phyloP scores from a whole-genome alignment of 23 red algal species.

The Porphyridium purpureum region DNA sequence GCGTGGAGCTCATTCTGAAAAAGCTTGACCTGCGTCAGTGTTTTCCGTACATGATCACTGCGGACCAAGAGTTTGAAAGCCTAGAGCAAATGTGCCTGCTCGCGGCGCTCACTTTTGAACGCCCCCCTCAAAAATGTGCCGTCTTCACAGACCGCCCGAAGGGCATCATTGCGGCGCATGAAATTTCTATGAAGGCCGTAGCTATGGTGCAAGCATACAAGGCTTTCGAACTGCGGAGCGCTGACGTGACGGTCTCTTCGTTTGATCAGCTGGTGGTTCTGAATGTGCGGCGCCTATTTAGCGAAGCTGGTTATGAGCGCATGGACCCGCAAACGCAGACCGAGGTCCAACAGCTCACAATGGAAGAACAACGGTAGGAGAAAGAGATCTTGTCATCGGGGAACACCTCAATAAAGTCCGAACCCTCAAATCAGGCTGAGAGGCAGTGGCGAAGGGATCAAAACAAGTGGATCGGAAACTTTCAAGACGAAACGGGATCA shows the following conservation, averaged over 20 bases:
- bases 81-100: slow-evolving; percentile 53
- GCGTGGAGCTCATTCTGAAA: slow-evolving; percentile 14
- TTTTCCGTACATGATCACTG: slow-evolving; percentile 36
- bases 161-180: slow-evolving; percentile 74
- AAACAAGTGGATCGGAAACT: too few species aligned
- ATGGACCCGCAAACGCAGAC: slow-evolving; percentile 30
- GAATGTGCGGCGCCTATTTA: slow-evolving; percentile 77
- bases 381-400: too few species aligned
- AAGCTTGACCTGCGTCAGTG: slow-evolving; percentile 19
- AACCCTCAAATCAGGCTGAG: too few species aligned
- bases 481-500: too few species aligned
- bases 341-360: too few species aligned
- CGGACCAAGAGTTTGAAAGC: slow-evolving; percentile 65
- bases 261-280: slow-evolving; percentile 60
- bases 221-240: slow-evolving; percentile 67
- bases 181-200: slow-evolving; percentile 47
- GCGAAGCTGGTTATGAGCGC: slow-evolving; percentile 32
- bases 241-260: slow-evolving; percentile 48
- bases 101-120: slow-evolving; percentile 34
- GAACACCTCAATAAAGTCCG: too few species aligned
- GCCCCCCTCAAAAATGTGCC: slow-evolving; percentile 71
- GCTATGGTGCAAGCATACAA: slow-evolving; percentile 54
- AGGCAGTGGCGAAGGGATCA: too few species aligned
- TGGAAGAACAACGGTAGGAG: too few species aligned
- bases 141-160: slow-evolving; percentile 63